Evolutionary conservation across 2,329 filamentous ascomycete species (phyloP).

Genomic region (Aspergillus sp.): DNA sequence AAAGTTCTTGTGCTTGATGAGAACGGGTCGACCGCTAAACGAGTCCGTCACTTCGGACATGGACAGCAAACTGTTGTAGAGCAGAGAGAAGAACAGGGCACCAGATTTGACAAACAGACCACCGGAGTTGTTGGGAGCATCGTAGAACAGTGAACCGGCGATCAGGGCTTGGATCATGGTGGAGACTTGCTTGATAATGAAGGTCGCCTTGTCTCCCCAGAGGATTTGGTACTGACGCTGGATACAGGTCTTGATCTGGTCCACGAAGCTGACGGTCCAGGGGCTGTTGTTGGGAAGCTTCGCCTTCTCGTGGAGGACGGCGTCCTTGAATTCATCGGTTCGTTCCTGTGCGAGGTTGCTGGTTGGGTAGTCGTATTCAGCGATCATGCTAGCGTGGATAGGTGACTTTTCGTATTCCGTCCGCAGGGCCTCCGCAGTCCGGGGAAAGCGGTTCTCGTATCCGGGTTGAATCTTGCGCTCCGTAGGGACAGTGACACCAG

Average conservation of each 20-base stretch:
- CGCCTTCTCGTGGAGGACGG: constrained; percentile 50
- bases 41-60: constrained; percentile 62
- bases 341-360: constrained; percentile 43
- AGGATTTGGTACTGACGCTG: constrained; percentile 59
- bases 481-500: constrained; percentile 55
- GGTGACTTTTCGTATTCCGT: constrained; percentile 47
- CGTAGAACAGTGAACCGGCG: constrained; percentile 61
- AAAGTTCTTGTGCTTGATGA: constrained; percentile 54
- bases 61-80: constrained; percentile 56
- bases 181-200: constrained; percentile 55
- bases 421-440: constrained; percentile 39
- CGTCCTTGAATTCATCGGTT: constrained; percentile 50
- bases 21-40: constrained; percentile 53
- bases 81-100: constrained; percentile 57
- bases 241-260: constrained; percentile 53
- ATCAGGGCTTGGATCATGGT: constrained; percentile 56
- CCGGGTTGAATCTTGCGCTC: constrained; percentile 41
- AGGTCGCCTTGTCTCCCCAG: constrained; percentile 58
- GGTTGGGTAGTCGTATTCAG: constrained; percentile 53
- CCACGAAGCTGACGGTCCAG: constrained; percentile 48
- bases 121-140: constrained; percentile 50
- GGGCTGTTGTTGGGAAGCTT: constrained; percentile 50
- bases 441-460: constrained; percentile 39
- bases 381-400: constrained; percentile 46
- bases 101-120: constrained; percentile 61